Evolutionary conservation across 2,329 filamentous ascomycete species (phyloP), one percentile per base, ranked within the genome.

Genomic region (Pyricularia sp.): DNA sequence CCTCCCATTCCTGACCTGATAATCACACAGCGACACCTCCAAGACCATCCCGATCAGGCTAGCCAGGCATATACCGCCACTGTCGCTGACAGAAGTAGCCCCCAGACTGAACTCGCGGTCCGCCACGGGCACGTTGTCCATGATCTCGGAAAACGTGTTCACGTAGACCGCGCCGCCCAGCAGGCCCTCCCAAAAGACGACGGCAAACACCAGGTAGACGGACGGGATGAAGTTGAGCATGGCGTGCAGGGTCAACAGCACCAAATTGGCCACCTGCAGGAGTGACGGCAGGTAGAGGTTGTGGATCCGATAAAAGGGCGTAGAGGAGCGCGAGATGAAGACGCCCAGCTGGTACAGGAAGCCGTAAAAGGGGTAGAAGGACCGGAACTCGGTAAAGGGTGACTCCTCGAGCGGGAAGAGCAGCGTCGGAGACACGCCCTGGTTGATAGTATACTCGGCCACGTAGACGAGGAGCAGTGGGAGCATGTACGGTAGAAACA

Each of bases 381-480:
- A 90, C 59, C 94, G 90, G 77, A 89, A 95, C 73, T 92, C 87
- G 36, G 82, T 80, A 77, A 98, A 98, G 0, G 95, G 95, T 0
- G 92, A 90, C 12, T 85, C 79, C 0, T 84, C 76, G 0, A 97
- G 83, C 0, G 94, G 93, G 76, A 97, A 99, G 4, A 99, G 86
- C 0, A 98, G 83, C 0, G 93, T 97, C 0, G 95, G 94, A 0
- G 93, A 85, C 0, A 98, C 93, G 50, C 94, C 94, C 81, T 97
- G 94, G 80, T 98, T 98, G 79, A 98, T 97, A 69, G 92, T 96
- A 78, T 99, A 99, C 81, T 99, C 95, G 69, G 94, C 93, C 50
- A 98, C 86, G 77, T 97, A 99, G 33, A 99, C 95, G 20, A 98
- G 81, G 42, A 98, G 84, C 17, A 99, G 84, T 0, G 95, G 95